Percentiles rank a stretch among this genome's conserved stretches.
Evolutionary conservation across 2,329 filamentous ascomycete species (phyloP).

Genomic region (Sclerotinia glacialis): DNA sequence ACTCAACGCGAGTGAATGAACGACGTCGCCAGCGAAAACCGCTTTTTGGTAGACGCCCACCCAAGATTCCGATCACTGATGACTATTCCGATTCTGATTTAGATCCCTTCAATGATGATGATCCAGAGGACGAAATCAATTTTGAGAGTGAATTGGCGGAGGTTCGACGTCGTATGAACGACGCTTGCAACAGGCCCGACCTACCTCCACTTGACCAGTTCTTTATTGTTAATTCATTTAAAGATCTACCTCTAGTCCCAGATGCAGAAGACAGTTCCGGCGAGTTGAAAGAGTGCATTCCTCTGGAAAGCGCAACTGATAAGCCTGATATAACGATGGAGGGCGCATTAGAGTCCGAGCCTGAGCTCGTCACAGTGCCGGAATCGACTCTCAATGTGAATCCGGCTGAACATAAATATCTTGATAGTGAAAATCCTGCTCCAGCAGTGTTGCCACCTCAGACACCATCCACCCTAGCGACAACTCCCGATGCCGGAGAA

Average conservation of each 20-base stretch:
- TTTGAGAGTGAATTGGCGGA: slow-evolving; percentile 38
- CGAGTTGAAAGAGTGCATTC: not conserved
- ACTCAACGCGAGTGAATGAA: not conserved
- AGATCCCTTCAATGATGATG: slow-evolving; percentile 38
- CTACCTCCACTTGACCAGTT: slow-evolving; percentile 24
- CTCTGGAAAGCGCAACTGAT: not conserved
- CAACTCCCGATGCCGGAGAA: not conserved
- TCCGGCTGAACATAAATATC: not conserved
- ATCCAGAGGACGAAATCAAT: slow-evolving; percentile 32
- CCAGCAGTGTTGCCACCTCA: not conserved
- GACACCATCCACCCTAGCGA: not conserved
- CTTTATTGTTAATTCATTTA: slow-evolving; percentile 28
- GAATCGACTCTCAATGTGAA: not conserved
- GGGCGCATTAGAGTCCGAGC: not conserved
- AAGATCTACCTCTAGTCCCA: slow-evolving; percentile 21
- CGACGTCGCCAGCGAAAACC: slow-evolving; percentile 25
- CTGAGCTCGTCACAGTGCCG: not conserved
- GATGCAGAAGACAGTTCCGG: not conserved
- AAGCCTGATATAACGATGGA: not conserved
- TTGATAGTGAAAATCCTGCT: not conserved
- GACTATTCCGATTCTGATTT: slow-evolving; percentile 33
- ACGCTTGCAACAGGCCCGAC: slow-evolving; percentile 28
- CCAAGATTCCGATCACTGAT: slow-evolving; percentile 24
- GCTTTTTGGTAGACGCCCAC: slow-evolving; percentile 28
- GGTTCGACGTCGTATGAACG: slow-evolving; percentile 30